A percentile compares a stretch with the other conserved stretches of the same genome.
phyloP scores from a whole-genome alignment of 371 early-diverging fungal genomes.

The Mortierella sp. region DNA sequence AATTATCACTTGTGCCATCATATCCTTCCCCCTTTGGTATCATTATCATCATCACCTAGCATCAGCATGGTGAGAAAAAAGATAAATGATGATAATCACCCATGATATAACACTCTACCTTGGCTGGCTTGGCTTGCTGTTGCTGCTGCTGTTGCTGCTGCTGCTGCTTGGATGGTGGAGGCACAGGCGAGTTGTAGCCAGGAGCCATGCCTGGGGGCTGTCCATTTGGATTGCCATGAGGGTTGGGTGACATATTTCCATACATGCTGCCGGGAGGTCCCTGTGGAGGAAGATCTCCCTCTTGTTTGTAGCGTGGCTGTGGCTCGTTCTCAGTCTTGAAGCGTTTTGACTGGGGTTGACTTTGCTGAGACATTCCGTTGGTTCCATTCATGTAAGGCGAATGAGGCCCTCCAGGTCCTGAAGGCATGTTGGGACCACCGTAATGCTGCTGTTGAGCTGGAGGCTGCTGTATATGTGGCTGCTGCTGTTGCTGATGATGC shows the following conservation, averaged over 20 bases:
- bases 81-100: background rate
- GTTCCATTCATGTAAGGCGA: slow-evolving; percentile 54
- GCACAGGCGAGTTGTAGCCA: slow-evolving; percentile 45
- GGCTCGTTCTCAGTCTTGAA: slow-evolving; percentile 51
- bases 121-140: slow-evolving; percentile 35
- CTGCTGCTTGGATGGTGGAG: slow-evolving; percentile 36
- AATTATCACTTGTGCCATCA: background rate
- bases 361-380: slow-evolving; percentile 35
- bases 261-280: slow-evolving; percentile 46
- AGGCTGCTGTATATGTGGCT: slow-evolving; percentile 43
- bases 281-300: slow-evolving; percentile 41
- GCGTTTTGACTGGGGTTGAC: slow-evolving; percentile 50
- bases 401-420: slow-evolving; percentile 46
- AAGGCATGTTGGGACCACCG: slow-evolving; percentile 49
- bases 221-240: slow-evolving; percentile 44
- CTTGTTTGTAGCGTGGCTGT: slow-evolving; percentile 43
- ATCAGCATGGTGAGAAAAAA: background rate
- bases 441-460: slow-evolving; percentile 43
- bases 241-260: slow-evolving; percentile 53
- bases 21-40: too few relatives aligned
- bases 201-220: slow-evolving; percentile 38
- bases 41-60: too few relatives aligned
- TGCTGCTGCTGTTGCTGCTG: too few relatives aligned
- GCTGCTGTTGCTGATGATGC: slow-evolving; percentile 37
- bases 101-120: slow-evolving; percentile 16